Evolutionary conservation across 257 asterid species (phyloP).

Genomic region (Nicotiana noctiflora): DNA sequence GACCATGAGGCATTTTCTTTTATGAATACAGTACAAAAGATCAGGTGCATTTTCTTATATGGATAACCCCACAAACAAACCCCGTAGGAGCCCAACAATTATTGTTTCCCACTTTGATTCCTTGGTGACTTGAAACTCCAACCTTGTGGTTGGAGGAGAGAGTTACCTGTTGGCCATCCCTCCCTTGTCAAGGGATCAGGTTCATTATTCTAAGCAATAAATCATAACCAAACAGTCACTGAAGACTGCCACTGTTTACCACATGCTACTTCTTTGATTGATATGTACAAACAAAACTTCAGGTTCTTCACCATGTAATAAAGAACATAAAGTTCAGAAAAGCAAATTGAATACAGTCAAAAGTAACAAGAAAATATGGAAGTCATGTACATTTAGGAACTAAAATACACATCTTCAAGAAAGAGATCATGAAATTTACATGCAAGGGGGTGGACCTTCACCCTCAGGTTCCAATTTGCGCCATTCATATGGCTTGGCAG

Average conservation of each 20-base stretch:
- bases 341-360: not conserved
- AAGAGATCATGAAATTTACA: slow-evolving; percentile 40
- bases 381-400: not conserved
- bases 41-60: too few species aligned
- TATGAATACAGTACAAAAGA: too few species aligned
- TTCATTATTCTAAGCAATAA: not conserved
- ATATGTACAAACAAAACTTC: not conserved
- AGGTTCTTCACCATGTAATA: not conserved
- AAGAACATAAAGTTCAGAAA: not conserved
- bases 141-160: not conserved
- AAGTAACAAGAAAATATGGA: not conserved
- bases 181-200: not conserved
- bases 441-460: slow-evolving; percentile 99
- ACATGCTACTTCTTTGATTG: not conserved
- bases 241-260: not conserved
- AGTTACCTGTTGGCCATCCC: not conserved
- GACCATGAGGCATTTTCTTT: too few species aligned
- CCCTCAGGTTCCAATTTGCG: slow-evolving; percentile 99
- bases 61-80: too few species aligned
- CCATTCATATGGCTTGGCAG: slow-evolving; percentile 99
- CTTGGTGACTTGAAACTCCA: not conserved
- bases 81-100: not conserved
- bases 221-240: not conserved
- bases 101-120: not conserved
- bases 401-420: not conserved